Evolutionary conservation across 1,139 yeast species (phyloP).

Genomic region (Saccharomycopsis phalli): DNA sequence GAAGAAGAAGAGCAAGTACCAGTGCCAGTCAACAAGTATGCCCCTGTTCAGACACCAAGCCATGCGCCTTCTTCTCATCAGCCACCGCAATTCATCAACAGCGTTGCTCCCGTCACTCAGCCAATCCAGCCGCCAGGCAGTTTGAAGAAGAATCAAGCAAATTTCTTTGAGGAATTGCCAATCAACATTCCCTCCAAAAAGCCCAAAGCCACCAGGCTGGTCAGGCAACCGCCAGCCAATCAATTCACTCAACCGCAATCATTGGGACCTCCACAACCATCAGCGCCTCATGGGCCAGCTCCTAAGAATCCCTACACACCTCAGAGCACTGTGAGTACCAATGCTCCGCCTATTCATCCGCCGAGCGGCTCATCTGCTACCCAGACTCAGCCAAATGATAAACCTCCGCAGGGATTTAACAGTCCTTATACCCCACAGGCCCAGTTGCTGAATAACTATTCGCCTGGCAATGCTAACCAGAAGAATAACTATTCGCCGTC

Average conservation of each 20-base stretch:
- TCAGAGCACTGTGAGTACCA: too few relatives aligned
- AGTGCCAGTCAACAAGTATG: neutral
- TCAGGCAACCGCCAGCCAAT: too few relatives aligned
- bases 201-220: constrained; percentile 6
- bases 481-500: too few relatives aligned
- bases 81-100: neutral
- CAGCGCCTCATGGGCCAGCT: neutral
- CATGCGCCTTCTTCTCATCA: neutral
- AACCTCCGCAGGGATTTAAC: too few relatives aligned
- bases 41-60: neutral
- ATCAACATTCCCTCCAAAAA: constrained; percentile 23
- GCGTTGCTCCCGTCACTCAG: neutral
- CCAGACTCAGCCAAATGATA: too few relatives aligned
- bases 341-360: too few relatives aligned
- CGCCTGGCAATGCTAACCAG: too few relatives aligned
- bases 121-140: neutral
- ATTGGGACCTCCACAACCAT: neutral
- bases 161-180: constrained; percentile 53
- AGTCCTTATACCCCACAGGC: too few relatives aligned
- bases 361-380: too few relatives aligned
- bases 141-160: constrained; percentile 27
- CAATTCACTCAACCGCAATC: constrained; percentile 1
- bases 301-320: neutral
- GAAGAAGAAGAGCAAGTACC: neutral
- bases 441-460: too few relatives aligned